phyloP scores from a whole-genome alignment of 1,284 basidiomycete genomes.

The Ceratobasidium sp. region DNA sequence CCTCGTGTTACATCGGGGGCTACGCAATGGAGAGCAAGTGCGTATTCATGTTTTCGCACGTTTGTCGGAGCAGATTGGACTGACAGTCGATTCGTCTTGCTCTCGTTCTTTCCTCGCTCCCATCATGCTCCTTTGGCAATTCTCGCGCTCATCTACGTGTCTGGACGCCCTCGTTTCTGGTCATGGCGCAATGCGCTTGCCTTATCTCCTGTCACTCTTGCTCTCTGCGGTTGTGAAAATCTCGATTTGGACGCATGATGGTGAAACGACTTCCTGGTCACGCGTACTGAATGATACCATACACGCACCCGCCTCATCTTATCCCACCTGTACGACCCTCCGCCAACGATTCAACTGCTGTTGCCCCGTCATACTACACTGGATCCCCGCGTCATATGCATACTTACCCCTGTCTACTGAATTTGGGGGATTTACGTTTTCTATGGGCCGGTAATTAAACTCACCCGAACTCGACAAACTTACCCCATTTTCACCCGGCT shows the following conservation, averaged over 20 bases:
- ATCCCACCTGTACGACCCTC: background rate
- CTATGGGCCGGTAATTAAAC: background rate
- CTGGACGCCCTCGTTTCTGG: background rate
- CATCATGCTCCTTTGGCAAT: background rate
- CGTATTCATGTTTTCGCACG: slow-evolving; percentile 16
- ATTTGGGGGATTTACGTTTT: slow-evolving; percentile 15
- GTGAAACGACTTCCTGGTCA: slow-evolving; percentile 30
- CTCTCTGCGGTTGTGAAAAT: background rate
- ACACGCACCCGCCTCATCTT: slow-evolving; percentile 2
- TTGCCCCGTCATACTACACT: background rate
- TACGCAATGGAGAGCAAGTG: slow-evolving; percentile 54
- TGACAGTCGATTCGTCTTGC: background rate
- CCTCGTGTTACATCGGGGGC: slow-evolving; percentile 59
- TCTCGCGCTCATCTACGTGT: background rate
- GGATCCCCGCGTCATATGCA: background rate
- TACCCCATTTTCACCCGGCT: background rate
- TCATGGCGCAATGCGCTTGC: background rate
- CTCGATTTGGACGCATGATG: slow-evolving; percentile 3
- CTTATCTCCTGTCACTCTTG: background rate
- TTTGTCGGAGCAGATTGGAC: slow-evolving; percentile 1
- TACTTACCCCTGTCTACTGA: background rate
- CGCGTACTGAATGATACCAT: background rate
- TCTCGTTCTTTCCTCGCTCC: background rate
- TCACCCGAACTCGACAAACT: background rate
- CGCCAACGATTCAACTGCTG: background rate